Conservation (phyloP, 2,329 filamentous ascomycete genomes). For the Sporothrix globosa region DNA sequence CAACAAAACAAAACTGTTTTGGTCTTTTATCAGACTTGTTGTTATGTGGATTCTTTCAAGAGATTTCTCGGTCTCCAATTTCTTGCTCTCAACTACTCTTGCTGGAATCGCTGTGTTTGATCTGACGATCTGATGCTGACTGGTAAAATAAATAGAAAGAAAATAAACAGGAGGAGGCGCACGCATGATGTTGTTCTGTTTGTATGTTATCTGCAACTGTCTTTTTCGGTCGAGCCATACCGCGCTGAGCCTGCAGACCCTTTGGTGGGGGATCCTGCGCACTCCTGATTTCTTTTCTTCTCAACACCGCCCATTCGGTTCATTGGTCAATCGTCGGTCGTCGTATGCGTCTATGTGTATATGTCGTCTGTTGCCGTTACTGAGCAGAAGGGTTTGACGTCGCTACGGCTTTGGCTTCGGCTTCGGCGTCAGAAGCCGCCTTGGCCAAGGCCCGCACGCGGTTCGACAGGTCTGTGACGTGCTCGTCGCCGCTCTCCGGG, state of each 20-base stretch:
- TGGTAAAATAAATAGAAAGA: neutral
- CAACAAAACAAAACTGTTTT: neutral
- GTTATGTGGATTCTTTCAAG: conserved; percentile 33
- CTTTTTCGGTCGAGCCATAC: conserved; percentile 19
- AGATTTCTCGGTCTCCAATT: conserved; percentile 62
- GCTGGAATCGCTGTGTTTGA: conserved; percentile 50
- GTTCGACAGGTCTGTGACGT: conserved; percentile 79
- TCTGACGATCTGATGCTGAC: conserved; percentile 28
- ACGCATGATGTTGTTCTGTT: conserved; percentile 37
- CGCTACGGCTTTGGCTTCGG: neutral
- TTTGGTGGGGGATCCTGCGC: conserved; percentile 17
- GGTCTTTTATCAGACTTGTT: neutral
- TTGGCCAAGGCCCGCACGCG: conserved; percentile 65
- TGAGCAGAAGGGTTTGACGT: neutral
- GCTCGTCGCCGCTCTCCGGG: conserved; percentile 75
- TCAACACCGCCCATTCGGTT: conserved; percentile 3
- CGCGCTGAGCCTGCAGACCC: conserved; percentile 9
- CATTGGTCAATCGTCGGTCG: neutral
- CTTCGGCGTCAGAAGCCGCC: conserved; percentile 33
- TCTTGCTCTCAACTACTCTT: conserved; percentile 51
- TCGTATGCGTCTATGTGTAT: neutral
- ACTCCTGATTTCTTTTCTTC: neutral
- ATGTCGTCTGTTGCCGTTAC: neutral
- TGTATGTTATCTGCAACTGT: conserved; percentile 13
- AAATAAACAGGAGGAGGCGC: conserved; percentile 38